Evolutionary conservation across 2,329 filamentous ascomycete genomes (phyloP).

Genomic region (Hymenotorrendiella dingleyae): DNA sequence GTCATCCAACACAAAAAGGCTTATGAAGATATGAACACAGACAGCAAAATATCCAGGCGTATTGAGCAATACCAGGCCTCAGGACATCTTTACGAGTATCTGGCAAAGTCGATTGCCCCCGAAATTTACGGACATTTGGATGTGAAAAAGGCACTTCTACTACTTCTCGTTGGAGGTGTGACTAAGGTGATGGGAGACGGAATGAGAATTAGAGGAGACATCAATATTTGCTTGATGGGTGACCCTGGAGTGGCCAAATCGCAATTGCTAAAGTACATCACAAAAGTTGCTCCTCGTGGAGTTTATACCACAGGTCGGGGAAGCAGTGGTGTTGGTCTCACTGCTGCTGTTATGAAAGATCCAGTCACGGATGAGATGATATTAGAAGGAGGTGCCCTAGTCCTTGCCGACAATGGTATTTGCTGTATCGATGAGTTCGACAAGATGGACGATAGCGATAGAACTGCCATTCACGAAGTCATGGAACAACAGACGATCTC

Average conservation of each 20-base stretch:
- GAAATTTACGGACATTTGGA: constrained; percentile 96
- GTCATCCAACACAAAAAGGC: constrained; percentile 97
- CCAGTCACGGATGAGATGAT: constrained; percentile 76
- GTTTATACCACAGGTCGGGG: constrained; percentile 80
- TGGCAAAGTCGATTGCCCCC: constrained; percentile 92
- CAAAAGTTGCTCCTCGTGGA: constrained; percentile 87
- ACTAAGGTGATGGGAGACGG: constrained; percentile 96
- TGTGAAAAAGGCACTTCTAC: constrained; percentile 95
- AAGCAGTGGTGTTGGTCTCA: constrained; percentile 75
- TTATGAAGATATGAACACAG: constrained; percentile 85
- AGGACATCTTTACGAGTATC: constrained; percentile 90
- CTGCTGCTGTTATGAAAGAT: constrained; percentile 74
- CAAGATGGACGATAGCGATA: constrained; percentile 75
- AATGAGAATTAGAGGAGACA: constrained; percentile 97
- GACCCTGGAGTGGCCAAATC: constrained; percentile 99
- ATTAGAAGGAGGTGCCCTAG: constrained; percentile 72
- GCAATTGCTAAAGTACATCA: constrained; percentile 95
- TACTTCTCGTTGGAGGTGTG: constrained; percentile 91
- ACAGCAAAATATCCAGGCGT: constrained; percentile 69
- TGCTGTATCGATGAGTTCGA: constrained; percentile 84
- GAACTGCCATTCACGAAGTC: constrained; percentile 79
- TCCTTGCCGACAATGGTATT: constrained; percentile 74
- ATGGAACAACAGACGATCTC: constrained; percentile 87
- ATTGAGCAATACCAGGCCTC: constrained; percentile 82
- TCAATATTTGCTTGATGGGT: constrained; percentile 98